phyloP scores from a whole-genome alignment of 495 filamentous ascomycete genomes.

The Aspergillus bridgeri region DNA sequence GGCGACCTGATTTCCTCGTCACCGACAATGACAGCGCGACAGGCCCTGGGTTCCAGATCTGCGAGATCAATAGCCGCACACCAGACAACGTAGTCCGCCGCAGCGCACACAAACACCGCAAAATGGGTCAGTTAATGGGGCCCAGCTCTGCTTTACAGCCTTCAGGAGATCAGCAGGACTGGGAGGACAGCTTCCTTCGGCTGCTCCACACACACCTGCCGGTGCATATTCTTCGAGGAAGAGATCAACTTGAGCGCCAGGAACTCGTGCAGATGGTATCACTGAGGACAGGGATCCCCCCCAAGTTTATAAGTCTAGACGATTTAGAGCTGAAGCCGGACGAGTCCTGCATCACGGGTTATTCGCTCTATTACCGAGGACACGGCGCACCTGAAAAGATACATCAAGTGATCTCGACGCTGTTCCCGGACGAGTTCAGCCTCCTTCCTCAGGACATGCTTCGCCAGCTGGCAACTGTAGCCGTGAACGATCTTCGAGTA shows the following conservation, averaged over 20 bases:
- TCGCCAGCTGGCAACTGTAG: slow-evolving; percentile 2
- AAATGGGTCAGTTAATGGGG: slow-evolving; percentile 9
- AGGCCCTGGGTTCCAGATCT: slow-evolving; percentile 20
- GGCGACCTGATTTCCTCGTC: slow-evolving; percentile 36
- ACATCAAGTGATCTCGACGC: slow-evolving; percentile 2
- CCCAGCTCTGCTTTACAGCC: background rate
- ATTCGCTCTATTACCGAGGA: slow-evolving; percentile 8
- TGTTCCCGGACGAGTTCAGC: slow-evolving; percentile 8
- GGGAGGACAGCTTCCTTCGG: slow-evolving; percentile 13
- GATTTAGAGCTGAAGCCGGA: slow-evolving; percentile 8
- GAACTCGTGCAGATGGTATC: slow-evolving; percentile 16
- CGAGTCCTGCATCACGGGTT: background rate
- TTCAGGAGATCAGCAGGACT: background rate
- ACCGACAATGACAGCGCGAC: slow-evolving; percentile 5
- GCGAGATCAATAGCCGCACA: slow-evolving; percentile 42
- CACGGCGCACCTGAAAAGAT: slow-evolving; percentile 4
- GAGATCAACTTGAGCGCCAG: slow-evolving; percentile 25
- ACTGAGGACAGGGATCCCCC: slow-evolving; percentile 10
- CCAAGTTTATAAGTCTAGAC: slow-evolving; percentile 5
- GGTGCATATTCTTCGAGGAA: slow-evolving; percentile 25
- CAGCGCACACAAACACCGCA: slow-evolving; percentile 14
- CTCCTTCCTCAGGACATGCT: slow-evolving; percentile 7
- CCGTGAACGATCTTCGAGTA: slow-evolving; percentile 8
- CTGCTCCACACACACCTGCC: slow-evolving; percentile 21
- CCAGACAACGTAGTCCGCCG: slow-evolving; percentile 26